Evolutionary conservation across 1,139 yeast species (phyloP).

Genomic region (Kluyveromyces sp.): DNA sequence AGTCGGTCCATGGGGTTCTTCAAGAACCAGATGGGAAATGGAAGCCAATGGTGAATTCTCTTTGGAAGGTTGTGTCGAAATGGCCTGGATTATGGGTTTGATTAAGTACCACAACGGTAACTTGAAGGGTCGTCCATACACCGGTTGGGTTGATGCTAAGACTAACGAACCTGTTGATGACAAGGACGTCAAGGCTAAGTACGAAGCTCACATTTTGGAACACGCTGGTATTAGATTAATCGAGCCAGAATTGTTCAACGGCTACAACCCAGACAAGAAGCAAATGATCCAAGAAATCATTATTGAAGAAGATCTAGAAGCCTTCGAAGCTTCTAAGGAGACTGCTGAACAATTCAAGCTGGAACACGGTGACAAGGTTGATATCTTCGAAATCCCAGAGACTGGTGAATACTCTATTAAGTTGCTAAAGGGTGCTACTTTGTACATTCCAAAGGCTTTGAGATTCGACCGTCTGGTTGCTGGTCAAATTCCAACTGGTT

Average conservation of each 20-base stretch:
- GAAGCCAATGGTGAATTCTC: conserved; percentile 93
- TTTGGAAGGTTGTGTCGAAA: conserved; percentile 96
- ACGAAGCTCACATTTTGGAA: conserved; percentile 78
- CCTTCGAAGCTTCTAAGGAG: conserved; percentile 91
- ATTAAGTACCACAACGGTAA: conserved; percentile 91
- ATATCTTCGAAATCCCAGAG: conserved; percentile 80
- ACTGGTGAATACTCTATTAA: conserved; percentile 88
- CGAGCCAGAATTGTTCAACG: conserved; percentile 90
- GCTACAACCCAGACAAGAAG: conserved; percentile 92
- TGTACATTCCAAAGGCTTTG: conserved; percentile 90
- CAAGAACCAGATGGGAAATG: conserved; percentile 99
- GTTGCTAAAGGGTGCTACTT: conserved; percentile 85
- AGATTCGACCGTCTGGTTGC: conserved; percentile 94
- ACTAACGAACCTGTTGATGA: conserved; percentile 90
- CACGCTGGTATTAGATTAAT: conserved; percentile 95
- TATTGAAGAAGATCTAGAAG: conserved; percentile 90
- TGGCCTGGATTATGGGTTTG: conserved; percentile 99
- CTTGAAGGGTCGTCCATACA: conserved; percentile 77
- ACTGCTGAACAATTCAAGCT: conserved; percentile 91
- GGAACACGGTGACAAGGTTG: conserved; percentile 92
- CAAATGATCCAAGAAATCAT: conserved; percentile 90
- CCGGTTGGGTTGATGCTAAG: conserved; percentile 97
- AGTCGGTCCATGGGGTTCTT: conserved; percentile 99
- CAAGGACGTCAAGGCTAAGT: conserved; percentile 83
- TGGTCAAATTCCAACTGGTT: conserved; percentile 98